Conservation (phyloP, 1,284 basidiomycete species). For the Cystobasidiaceae sp. region DNA sequence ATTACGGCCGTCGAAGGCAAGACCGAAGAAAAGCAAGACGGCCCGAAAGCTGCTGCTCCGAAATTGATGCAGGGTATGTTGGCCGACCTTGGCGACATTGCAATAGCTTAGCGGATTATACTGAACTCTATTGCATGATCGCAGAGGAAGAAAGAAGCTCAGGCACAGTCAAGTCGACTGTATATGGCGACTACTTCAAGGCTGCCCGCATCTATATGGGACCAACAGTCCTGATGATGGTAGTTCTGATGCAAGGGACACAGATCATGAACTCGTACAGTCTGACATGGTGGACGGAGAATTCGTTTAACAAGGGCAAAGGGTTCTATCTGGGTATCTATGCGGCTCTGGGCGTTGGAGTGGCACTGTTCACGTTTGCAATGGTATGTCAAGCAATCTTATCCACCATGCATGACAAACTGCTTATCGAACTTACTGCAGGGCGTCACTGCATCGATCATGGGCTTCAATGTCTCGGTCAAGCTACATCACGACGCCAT, state of each 20-base stretch:
- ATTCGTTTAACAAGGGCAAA: constrained; percentile 42
- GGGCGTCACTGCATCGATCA: constrained; percentile 32
- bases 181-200: constrained; percentile 63
- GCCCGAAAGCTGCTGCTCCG: constrained; percentile 27
- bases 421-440: background rate
- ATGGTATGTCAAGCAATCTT: constrained; percentile 43
- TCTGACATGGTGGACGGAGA: constrained; percentile 57
- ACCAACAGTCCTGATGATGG: constrained; percentile 57
- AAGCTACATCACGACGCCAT: constrained; percentile 54
- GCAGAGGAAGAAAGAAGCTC: constrained; percentile 39
- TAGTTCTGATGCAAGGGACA: constrained; percentile 61
- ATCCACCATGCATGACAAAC: background rate
- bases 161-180: constrained; percentile 44
- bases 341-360: constrained; percentile 57
- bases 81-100: background rate
- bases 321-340: constrained; percentile 69
- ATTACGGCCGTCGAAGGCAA: constrained; percentile 47
- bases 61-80: constrained; percentile 52
- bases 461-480: constrained; percentile 39
- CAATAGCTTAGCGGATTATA: background rate
- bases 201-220: constrained; percentile 58
- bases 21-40: constrained; percentile 47
- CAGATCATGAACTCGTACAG: constrained; percentile 49
- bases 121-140: background rate
- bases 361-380: constrained; percentile 58